Evolutionary conservation across 2,329 filamentous ascomycete species (phyloP).

Genomic region (Elsinoe necatrix): DNA sequence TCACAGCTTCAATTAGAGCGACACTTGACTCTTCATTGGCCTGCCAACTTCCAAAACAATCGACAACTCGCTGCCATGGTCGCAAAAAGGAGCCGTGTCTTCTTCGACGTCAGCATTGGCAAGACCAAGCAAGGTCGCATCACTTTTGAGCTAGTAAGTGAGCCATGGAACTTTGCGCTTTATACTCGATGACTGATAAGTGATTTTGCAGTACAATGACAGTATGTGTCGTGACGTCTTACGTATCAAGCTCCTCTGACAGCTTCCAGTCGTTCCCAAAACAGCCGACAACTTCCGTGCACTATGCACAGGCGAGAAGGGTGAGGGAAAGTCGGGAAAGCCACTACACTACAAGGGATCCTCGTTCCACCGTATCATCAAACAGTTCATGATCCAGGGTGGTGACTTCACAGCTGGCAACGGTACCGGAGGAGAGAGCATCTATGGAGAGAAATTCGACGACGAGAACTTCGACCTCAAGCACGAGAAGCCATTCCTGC

Average conservation of each 20-base stretch:
- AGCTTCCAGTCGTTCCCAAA: slow-evolving; percentile 68
- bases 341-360: slow-evolving; percentile 88
- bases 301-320: slow-evolving; percentile 93
- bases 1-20: neutral
- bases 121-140: slow-evolving; percentile 65
- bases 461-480: slow-evolving; percentile 92
- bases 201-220: slow-evolving; percentile 34
- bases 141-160: slow-evolving; percentile 68
- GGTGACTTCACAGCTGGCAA: slow-evolving; percentile 94
- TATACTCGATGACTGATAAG: neutral
- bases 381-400: slow-evolving; percentile 97
- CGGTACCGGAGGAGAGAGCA: slow-evolving; percentile 91
- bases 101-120: slow-evolving; percentile 85
- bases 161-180: slow-evolving; percentile 15
- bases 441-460: slow-evolving; percentile 94
- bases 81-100: slow-evolving; percentile 62
- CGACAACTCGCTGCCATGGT: slow-evolving; percentile 14
- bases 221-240: slow-evolving; percentile 22
- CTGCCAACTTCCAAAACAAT: too few relatives aligned
- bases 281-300: slow-evolving; percentile 94
- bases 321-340: slow-evolving; percentile 69
- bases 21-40: neutral
- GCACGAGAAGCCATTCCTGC: slow-evolving; percentile 85
- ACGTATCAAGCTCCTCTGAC: neutral
- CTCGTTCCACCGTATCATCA: slow-evolving; percentile 92